These are phyloP conservation scores for Hypoxylon cercidicola DNA, from an alignment of 495 filamentous ascomycete species.

Conservation along the genomic window DNA sequence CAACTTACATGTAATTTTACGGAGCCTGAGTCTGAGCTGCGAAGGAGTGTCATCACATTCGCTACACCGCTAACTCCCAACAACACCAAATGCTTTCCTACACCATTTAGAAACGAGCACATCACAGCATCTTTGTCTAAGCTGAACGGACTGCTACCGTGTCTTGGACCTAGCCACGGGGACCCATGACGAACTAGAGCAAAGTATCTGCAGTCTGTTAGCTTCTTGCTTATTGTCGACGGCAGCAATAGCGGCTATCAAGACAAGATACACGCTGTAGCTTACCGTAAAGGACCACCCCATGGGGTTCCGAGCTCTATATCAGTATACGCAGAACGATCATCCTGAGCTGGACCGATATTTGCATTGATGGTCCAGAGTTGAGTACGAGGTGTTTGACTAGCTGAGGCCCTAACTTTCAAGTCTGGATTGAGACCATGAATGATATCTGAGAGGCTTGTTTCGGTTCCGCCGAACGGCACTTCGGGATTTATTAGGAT, in stretches of 20 bases:
- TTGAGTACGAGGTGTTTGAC: constrained; percentile 74
- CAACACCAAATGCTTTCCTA: constrained; percentile 83
- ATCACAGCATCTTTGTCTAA: constrained; percentile 82
- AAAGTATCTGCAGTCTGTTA: constrained; percentile 69
- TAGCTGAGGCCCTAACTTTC: constrained; percentile 63
- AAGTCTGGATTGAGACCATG: constrained; percentile 66
- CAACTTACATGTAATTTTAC: constrained; percentile 71
- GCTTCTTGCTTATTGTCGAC: constrained; percentile 5
- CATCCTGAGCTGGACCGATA: constrained; percentile 63
- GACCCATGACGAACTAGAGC: constrained; percentile 80
- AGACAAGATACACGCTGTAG: constrained; percentile 31
- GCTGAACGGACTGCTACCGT: constrained; percentile 73
- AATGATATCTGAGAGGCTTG: constrained; percentile 70
- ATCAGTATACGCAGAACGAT: constrained; percentile 63
- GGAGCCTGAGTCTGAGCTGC: constrained; percentile 71
- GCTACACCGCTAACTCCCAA: constrained; percentile 82
- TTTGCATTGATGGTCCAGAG: constrained; percentile 75
- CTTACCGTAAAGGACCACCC: constrained; percentile 55
- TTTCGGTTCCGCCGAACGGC: constrained; percentile 33
- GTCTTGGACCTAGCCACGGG: constrained; percentile 88
- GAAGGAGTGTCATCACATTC: constrained; percentile 76
- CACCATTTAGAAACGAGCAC: constrained; percentile 78
- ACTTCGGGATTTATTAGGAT: constrained; percentile 60
- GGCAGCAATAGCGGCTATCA: neutral
- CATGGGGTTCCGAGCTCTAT: constrained; percentile 73